Base-by-base conservation (phyloP, 2,329 filamentous ascomycete species). In the Pseudogymnoascus sp. region DNA sequence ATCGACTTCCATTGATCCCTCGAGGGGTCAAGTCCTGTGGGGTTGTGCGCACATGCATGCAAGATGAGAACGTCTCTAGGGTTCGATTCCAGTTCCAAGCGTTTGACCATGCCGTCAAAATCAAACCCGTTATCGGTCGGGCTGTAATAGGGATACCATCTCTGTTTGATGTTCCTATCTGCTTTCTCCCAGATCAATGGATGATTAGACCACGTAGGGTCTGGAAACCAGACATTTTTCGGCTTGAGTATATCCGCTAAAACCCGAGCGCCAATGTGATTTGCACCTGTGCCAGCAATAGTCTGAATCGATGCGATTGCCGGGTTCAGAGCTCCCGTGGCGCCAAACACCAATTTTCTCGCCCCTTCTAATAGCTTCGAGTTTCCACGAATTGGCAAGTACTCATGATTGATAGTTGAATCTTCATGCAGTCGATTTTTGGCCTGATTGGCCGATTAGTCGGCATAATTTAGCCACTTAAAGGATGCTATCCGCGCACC, bases 21-120 rank as follows among this genome's bases (percentile, higher is more conserved):
- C 38, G 74, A 72, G 0, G 76, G 76, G 59, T 79, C 77, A 25
- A 70, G 74, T 1, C 77, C 77, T 0, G 76, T 79, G 0, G 77
- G 77, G 61, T 79, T 79, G 63, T 79, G 77, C 0, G 77, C 77
- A 63, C 77, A 78, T 9, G 76, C 72, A 60, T 79, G 77, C 3
- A 79, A 67, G 25, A 78, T 65, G 8, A 78, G 64, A 4, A 73
- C 68, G 2, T 67, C 71, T 9, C 62, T 61, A 21, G 41, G 64
- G 12, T 71, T 67, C 0, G 73, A 41, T 18, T 41, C 74, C 14
- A 64, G 41, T n/a, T 66, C 64, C 5, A 78, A 65, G 1, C 64
- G 66, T 1, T 63, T 14, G 1, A 75, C 65, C 61, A 71, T 72
- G 61, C 66, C 62, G 1, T 73, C 70, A 61, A 74, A 74, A 66